Base-by-base conservation (phyloP, 192 early-diverging fungal genomes). In the Linnemannia exigua region DNA sequence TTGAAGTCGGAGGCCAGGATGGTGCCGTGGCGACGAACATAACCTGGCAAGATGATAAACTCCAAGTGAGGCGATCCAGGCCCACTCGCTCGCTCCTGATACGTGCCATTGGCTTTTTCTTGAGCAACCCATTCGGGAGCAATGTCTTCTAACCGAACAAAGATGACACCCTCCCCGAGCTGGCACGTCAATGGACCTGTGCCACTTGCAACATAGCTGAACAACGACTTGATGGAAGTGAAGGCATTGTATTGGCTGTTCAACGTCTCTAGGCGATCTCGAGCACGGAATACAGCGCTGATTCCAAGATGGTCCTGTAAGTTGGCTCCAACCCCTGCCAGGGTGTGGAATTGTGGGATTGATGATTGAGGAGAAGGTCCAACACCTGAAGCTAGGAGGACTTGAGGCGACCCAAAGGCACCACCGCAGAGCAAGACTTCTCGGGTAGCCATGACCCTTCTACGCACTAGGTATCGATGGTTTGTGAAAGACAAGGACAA, bases 361-460 rank as follows among this genome's bases (percentile, higher is more conserved):
- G 69, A 54, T 5, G 74, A 69, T 61, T 77, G 74, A 35, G 73
- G 73, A 7, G 72, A 46, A 7, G 84, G 77, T 28, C 89, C 89
- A 51, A 90, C 80, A 35, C 88, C 88, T 7, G 88, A 88, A 9
- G 81, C 76, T 5, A 88, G 73, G 8, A 90, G 69, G 6, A 90
- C 16, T 15, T 82, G 76, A 17, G 88, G 89, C 0, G 89, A 87
- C 16, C 84, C 81, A 67, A 89, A 75, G 0, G 89, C 77, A 6
- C 89, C 88, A 54, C 72, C 88, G 31, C 88, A 88, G 38, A 90
- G 84, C 37, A 90, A 48, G 66, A 90, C 82, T 50, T 91, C 90
- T 63, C 82, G 72, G 4, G 44, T 67, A 6, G 73, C 76, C 63
- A 77, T 46, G 36, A 84, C 72, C n/a, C 68, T 48, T 66, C 68